Evolutionary conservation across 768 basidiomycete species (phyloP).

Genomic region (Xerocomus potaroensis): DNA sequence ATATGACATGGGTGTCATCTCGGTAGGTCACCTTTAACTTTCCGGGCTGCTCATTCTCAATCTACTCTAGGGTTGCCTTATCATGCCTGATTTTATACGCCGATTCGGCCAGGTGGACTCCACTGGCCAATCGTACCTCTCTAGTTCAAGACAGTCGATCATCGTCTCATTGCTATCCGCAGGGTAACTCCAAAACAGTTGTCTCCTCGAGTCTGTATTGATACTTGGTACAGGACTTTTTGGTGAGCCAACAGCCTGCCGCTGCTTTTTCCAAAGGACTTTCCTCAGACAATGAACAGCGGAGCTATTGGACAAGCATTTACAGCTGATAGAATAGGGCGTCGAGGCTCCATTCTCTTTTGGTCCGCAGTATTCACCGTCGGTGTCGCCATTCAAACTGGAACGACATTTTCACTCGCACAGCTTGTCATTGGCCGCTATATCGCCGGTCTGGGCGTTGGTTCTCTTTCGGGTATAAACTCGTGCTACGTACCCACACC

Average conservation of each 20-base stretch:
- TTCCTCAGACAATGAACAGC: conserved; percentile 26
- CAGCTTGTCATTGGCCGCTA: conserved; percentile 74
- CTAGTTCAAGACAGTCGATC: conserved; percentile 64
- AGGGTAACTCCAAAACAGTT: conserved; percentile 37
- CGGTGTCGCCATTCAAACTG: conserved; percentile 68
- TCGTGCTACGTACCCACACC: not conserved
- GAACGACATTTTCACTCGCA: conserved; percentile 50
- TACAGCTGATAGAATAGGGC: conserved; percentile 68
- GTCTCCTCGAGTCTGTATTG: not conserved
- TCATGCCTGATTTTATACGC: conserved; percentile 72
- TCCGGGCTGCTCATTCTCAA: conserved; percentile 1
- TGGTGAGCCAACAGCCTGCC: conserved; percentile 36
- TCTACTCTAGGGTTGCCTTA: conserved; percentile 58
- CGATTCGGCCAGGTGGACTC: conserved; percentile 56
- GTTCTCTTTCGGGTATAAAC: conserved; percentile 62
- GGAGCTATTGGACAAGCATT: conserved; percentile 69
- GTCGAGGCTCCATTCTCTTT: conserved; percentile 68
- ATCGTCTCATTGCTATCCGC: conserved; percentile 77
- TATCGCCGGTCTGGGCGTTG: conserved; percentile 74
- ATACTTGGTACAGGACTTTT: conserved; percentile 38
- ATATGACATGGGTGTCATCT: conserved; percentile 76
- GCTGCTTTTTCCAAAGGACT: not conserved
- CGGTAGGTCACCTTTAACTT: conserved; percentile 36
- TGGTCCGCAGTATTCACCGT: conserved; percentile 73
- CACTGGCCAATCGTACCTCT: conserved; percentile 48